Base-by-base conservation (phyloP, 2,329 filamentous ascomycete species). In the Paecilomyces formosus region DNA sequence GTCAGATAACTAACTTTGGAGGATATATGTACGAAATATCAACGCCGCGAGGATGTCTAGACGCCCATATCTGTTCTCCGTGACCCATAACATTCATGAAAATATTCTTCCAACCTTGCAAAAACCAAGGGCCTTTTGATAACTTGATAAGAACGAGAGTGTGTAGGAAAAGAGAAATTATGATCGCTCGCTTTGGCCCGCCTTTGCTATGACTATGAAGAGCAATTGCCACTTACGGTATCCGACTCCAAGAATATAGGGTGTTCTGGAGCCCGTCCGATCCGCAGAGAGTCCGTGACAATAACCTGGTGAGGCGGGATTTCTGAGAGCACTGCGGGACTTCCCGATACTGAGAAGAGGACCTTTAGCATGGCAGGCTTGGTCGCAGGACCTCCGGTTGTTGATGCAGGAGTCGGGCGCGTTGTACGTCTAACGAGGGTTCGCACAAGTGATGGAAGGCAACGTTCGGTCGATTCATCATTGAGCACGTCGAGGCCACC, bases 401-500 rank as follows among this genome's bases (percentile, higher is more conserved):
- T 39, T 45, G 59, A 63, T 2, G 62, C 49, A 26, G 55, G 50
- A 11, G 60, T 45, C 30, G 65, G 65, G 57, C 67, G 66, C 26
- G 65, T 64, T 13, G 68, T 73, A 59, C 75, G 72, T 3, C 64
- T 68, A 39, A 74, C 64, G 2, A 75, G 61, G 7, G 68, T 65
- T 8, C 70, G 66, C 24, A 75, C 63, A 12, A 75, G 55, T 3
- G 69, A 68, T 33, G 65, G 69, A n/a, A 75, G 61, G n/a, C 67
- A 62, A n/a, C 57, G 58, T 21, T 73, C 68, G 1, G 72, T 74
- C 4, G 70, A 71, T 3, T 63, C 31, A 35, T 73, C 66, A 22
- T 72, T 66, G 26, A 74, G 64, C 15, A 63, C 60, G 57, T 75
- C 71, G 15, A 75, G 57, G 2, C 71, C 70, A 53, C 75, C 72